Conservation (phyloP, 192 early-diverging fungal genomes). For the Backusella tarrabulga region DNA sequence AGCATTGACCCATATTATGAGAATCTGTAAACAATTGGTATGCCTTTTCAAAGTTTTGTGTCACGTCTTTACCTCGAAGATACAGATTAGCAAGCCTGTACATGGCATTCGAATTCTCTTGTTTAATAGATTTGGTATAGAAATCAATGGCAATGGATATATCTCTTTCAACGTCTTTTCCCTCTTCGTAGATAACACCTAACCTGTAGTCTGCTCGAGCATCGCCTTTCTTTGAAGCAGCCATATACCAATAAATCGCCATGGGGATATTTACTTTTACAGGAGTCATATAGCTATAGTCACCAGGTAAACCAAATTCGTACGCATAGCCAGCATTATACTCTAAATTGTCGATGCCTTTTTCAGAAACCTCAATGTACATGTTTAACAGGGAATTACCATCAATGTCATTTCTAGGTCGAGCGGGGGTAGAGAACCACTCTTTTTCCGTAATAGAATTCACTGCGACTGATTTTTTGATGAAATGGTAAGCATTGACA, state of each 20-base stretch:
- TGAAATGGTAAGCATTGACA: no score
- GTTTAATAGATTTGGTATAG: not conserved
- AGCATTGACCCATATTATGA: not conserved
- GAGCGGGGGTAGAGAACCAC: no score
- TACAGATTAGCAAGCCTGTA: no score
- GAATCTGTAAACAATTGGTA: not conserved
- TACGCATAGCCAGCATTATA: not conserved
- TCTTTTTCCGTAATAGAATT: no score
- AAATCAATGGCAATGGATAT: not conserved
- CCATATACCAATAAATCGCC: not conserved
- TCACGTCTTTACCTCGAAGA: not conserved
- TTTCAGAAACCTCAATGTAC: no score
- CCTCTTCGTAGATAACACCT: not conserved
- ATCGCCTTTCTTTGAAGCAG: not conserved
- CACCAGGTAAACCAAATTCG: not conserved
- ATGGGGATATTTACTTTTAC: not conserved
- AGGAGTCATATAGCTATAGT: not conserved
- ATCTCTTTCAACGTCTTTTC: not conserved
- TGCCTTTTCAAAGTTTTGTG: no score
- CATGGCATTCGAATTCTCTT: not conserved
- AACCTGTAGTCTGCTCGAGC: not conserved
- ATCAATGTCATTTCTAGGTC: no score
- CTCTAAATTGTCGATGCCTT: no score
- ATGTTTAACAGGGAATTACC: no score
- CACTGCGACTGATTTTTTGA: no score